These are phyloP conservation scores for Plectosphaerella cucumerina DNA, from an alignment of 2,329 filamentous ascomycete species.

Conservation along the genomic window DNA sequence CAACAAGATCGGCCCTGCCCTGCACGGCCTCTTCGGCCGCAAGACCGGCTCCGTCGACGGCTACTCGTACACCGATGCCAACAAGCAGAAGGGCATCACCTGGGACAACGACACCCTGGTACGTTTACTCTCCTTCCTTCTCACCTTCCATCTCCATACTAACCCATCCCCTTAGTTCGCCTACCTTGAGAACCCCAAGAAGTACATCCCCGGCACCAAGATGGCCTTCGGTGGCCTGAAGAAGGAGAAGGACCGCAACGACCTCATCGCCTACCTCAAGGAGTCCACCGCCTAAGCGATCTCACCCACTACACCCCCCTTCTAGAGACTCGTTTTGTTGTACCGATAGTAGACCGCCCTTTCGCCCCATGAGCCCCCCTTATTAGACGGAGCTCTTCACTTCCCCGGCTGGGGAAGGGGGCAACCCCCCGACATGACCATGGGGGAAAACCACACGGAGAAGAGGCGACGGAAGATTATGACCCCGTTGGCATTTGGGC, in stretches of 20 bases:
- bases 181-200: constrained; percentile 99
- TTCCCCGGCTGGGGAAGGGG: too few species aligned
- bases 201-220: constrained; percentile 99
- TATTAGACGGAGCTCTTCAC: background rate
- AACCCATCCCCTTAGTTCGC: constrained; percentile 59
- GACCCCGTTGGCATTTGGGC: background rate
- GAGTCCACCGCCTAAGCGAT: constrained; percentile 63
- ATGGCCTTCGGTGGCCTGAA: constrained; percentile 99
- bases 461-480: background rate
- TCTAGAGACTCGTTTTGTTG: constrained; percentile 1
- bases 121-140: constrained; percentile 28
- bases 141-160: constrained; percentile 4
- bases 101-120: constrained; percentile 87
- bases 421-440: too few species aligned
- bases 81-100: constrained; percentile 91
- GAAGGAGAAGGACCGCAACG: constrained; percentile 99
- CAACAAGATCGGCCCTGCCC: constrained; percentile 97
- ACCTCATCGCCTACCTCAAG: constrained; percentile 86
- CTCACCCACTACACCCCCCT: background rate
- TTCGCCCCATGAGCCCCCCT: background rate
- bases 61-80: constrained; percentile 98
- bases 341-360: constrained; percentile 1
- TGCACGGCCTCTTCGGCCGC: constrained; percentile 96
- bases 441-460: background rate
- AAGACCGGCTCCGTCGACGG: constrained; percentile 88